These are phyloP conservation scores for Quercus ilex DNA, from an alignment of 306 rosid genomes.

Conservation along the genomic window DNA sequence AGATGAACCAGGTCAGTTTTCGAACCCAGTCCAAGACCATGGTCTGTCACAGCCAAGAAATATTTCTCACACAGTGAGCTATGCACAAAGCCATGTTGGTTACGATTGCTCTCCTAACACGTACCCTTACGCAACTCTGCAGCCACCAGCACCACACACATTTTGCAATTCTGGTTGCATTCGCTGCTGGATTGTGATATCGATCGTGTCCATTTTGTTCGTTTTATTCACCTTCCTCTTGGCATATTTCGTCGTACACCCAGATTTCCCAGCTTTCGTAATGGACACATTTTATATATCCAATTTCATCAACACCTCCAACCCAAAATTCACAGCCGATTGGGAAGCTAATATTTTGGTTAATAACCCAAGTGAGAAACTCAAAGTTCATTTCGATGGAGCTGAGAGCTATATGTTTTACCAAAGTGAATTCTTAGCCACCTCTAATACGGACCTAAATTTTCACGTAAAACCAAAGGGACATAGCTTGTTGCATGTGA, in stretches of 20 bases:
- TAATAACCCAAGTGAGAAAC: slow-evolving; percentile 31
- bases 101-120: no score
- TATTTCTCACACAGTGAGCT: no score
- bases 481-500: background rate
- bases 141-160: no score
- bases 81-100: no score
- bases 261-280: slow-evolving; percentile 21
- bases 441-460: background rate
- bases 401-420: slow-evolving; percentile 23
- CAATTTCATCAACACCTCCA: slow-evolving; percentile 27
- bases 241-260: slow-evolving; percentile 23
- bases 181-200: slow-evolving; percentile 25
- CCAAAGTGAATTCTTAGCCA: background rate
- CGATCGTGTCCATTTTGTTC: background rate
- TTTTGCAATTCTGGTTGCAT: slow-evolving; percentile 12
- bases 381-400: background rate
- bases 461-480: slow-evolving; percentile 16
- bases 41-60: no score
- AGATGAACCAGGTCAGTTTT: no score
- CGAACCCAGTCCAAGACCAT: no score
- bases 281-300: slow-evolving; percentile 27
- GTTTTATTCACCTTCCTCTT: slow-evolving; percentile 13
- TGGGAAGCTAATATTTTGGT: slow-evolving; percentile 34
- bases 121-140: no score
- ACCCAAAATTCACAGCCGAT: slow-evolving; percentile 7